Conservation (phyloP, 257 asterid genomes). For the Solanum arcanum region DNA sequence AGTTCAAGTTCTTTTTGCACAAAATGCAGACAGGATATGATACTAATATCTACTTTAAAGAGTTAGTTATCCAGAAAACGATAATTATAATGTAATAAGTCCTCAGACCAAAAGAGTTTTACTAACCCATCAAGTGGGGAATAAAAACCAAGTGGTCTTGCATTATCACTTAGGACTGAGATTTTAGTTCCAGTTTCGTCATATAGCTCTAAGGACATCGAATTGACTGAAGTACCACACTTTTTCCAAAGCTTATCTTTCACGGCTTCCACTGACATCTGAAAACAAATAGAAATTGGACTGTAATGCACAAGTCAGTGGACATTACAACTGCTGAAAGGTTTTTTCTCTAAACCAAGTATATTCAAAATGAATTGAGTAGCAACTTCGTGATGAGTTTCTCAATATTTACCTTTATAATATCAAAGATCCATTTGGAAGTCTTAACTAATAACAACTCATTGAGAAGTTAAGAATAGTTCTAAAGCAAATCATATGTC, state of each 20-base stretch:
- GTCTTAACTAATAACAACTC: neutral
- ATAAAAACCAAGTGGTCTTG: constrained; percentile 74
- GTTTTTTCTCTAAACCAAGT: neutral
- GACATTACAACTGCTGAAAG: neutral
- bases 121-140: constrained; percentile 82
- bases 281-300: neutral
- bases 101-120: neutral
- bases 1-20: neutral
- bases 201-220: constrained; percentile 84
- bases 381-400: neutral
- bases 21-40: neutral
- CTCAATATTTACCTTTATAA: neutral
- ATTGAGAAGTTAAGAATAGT: neutral
- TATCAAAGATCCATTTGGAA: neutral
- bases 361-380: neutral
- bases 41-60: neutral
- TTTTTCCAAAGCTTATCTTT: constrained; percentile 90
- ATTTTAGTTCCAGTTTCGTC: constrained; percentile 63
- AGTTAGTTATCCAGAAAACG: neutral
- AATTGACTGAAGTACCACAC: constrained; percentile 80
- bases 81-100: neutral
- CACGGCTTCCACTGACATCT: constrained; percentile 78
- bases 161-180: constrained; percentile 44
- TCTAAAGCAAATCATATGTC: neutral
- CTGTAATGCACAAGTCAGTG: neutral